These are phyloP conservation scores for Lentinula guzmanii DNA, from an alignment of 768 basidiomycete species.

Conservation along the genomic window DNA sequence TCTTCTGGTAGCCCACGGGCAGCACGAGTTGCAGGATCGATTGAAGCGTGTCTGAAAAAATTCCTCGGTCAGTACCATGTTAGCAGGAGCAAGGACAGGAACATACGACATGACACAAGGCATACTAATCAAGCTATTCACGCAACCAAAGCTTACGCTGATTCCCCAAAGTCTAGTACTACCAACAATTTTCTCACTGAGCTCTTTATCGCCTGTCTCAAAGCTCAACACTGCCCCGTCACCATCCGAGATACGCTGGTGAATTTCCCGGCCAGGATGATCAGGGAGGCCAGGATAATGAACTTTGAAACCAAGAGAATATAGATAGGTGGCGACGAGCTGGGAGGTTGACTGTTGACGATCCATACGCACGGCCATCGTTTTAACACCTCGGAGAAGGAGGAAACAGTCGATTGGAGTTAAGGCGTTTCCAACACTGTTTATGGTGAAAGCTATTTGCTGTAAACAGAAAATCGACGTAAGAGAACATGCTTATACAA, in stretches of 20 bases:
- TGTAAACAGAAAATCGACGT: slow-evolving; percentile 21
- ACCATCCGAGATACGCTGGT: slow-evolving; percentile 85
- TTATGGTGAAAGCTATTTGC: slow-evolving; percentile 89
- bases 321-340: slow-evolving; percentile 81
- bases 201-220: slow-evolving; percentile 82
- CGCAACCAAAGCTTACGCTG: slow-evolving; percentile 95
- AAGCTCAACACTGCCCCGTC: slow-evolving; percentile 94
- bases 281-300: slow-evolving; percentile 85
- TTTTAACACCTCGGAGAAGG: slow-evolving; percentile 92
- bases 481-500: slow-evolving; percentile 4
- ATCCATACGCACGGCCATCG: slow-evolving; percentile 93
- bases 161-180: slow-evolving; percentile 95
- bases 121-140: slow-evolving; percentile 98
- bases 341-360: slow-evolving; percentile 82
- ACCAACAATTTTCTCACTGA: slow-evolving; percentile 91
- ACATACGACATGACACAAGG: slow-evolving; percentile 99
- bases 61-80: background rate
- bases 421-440: slow-evolving; percentile 89
- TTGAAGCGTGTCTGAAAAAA: slow-evolving; percentile 81
- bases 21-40: slow-evolving; percentile 92
- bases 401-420: slow-evolving; percentile 97
- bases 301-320: slow-evolving; percentile 80
- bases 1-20: slow-evolving; percentile 97
- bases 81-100: background rate
- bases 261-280: slow-evolving; percentile 85